These are phyloP conservation scores for Hsuehochloa calcarea DNA, from an alignment of 176 grass and related monocot genomes.

Conservation along the genomic window DNA sequence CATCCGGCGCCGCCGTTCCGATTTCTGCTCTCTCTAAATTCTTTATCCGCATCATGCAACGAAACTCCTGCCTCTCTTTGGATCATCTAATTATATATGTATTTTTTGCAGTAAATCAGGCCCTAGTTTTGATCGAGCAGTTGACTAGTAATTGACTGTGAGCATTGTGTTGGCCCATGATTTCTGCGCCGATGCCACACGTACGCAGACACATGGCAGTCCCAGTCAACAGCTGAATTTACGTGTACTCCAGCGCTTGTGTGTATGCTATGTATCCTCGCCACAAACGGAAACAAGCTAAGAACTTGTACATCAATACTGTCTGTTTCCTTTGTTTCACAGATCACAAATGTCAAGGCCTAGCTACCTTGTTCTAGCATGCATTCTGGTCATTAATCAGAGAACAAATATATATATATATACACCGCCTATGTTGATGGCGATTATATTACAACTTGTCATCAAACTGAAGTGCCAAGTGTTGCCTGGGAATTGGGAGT, in stretches of 20 bases:
- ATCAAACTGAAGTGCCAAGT: not conserved
- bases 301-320: not conserved
- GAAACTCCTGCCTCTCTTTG: not conserved
- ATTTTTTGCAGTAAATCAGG: not conserved
- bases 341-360: too few species aligned
- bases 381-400: too few species aligned
- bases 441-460: not conserved
- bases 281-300: not conserved
- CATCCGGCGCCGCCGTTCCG: not conserved
- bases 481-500: not conserved
- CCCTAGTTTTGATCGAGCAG: not conserved
- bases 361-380: too few species aligned
- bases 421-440: too few species aligned
- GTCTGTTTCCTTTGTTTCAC: not conserved
- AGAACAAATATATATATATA: too few species aligned
- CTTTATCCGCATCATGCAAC: not conserved
- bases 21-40: not conserved
- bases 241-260: not conserved
- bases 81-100: not conserved
- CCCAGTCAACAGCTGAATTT: not conserved
- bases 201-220: not conserved
- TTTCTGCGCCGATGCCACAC: not conserved
- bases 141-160: not conserved
- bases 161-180: not conserved
- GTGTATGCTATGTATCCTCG: not conserved